Evolutionary conservation across 2,329 filamentous ascomycete genomes (phyloP), one percentile per base, ranked within the genome.

Genomic region (Thermochaetoides dissita): DNA sequence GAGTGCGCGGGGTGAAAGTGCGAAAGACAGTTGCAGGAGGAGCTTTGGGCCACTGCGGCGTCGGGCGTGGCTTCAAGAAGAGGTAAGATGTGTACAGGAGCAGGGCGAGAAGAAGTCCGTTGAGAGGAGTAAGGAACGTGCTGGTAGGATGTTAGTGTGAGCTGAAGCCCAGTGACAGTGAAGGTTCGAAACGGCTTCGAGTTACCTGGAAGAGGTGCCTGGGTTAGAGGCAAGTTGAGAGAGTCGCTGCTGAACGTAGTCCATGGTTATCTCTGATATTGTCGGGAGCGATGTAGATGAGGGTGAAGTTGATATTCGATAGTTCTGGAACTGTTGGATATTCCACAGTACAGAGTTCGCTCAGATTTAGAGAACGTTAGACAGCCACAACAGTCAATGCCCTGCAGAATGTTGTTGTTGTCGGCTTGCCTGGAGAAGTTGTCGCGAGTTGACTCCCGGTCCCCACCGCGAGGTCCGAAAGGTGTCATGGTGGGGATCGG

Each of bases 1-100:
- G 77, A 4, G 84, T 85, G 35, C 67, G 78, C 24, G 84, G 84
- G 10, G 80, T 89, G 67, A 86, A 82, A 42, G 71, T 79, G 44
- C 64, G 65, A 68, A 81, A 82, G 53, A 83, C 73, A 52, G 68
- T 64, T 40, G 78, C 69, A 0, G 76, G 67, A 6, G 71, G 59
- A 36, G 74, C 66, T 48, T 67, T 66, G 36, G 74, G 67, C 29
- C 79, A 10, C 8, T 11, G 8, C 60, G 7, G 58, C 49, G 4
- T 67, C 59, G n/a, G 55, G 2, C 74, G 69, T 39, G 68, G 67
- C 51, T 76, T 67, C 51, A 76, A 59, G 49, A 74, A 60, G 30
- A 63, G 56, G 64, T 79, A 81, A 54, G 71, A 56, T 10, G 74
- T 71, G 65, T 79, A 76, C 51, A 71, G 52, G 49, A 78, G 62